These are phyloP conservation scores for Wickerhamiella nectarea DNA, from an alignment of 805 yeast genomes.

Conservation along the genomic window DNA sequence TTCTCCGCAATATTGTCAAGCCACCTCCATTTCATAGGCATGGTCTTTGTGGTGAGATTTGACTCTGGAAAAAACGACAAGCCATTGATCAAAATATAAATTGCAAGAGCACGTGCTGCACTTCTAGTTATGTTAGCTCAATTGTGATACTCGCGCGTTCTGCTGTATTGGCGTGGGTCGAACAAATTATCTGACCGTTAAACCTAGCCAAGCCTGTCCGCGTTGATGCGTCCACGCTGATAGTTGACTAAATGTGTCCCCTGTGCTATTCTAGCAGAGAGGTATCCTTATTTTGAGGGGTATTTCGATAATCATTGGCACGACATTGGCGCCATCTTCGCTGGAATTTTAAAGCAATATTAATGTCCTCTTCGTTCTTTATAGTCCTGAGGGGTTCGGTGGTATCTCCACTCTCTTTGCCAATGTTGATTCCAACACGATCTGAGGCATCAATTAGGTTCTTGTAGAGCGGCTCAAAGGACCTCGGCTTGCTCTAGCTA, in stretches of 20 bases:
- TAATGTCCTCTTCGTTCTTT: conserved; percentile 22
- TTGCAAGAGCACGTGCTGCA: too few species aligned
- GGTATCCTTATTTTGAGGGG: conserved; percentile 96
- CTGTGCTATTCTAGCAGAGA: conserved; percentile 43
- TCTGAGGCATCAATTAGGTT: too few species aligned
- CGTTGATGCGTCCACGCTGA: conserved; percentile 30
- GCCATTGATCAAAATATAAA: too few species aligned
- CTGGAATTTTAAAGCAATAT: conserved; percentile 95
- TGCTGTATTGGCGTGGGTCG: too few species aligned
- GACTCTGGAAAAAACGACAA: too few species aligned
- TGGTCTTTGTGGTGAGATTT: too few species aligned
- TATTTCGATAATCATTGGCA: conserved; percentile 97
- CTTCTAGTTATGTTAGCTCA: too few species aligned
- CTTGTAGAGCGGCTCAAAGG: too few species aligned
- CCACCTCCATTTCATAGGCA: too few species aligned
- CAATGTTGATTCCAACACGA: conserved; percentile 94
- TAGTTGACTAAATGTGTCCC: conserved; percentile 28
- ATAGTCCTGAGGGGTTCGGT: conserved; percentile 30
- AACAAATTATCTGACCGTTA: not conserved
- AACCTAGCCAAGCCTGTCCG: conserved; percentile 32
- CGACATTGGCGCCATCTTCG: conserved; percentile 87
- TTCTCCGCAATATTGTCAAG: too few species aligned
- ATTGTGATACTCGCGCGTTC: too few species aligned
- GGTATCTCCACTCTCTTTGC: conserved; percentile 80
- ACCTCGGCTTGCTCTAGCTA: too few species aligned